Percentiles rank a stretch among this genome's conserved stretches.
Evolutionary conservation across 345 rosid genomes (phyloP).

Genomic region (Gossypium thurberi): DNA sequence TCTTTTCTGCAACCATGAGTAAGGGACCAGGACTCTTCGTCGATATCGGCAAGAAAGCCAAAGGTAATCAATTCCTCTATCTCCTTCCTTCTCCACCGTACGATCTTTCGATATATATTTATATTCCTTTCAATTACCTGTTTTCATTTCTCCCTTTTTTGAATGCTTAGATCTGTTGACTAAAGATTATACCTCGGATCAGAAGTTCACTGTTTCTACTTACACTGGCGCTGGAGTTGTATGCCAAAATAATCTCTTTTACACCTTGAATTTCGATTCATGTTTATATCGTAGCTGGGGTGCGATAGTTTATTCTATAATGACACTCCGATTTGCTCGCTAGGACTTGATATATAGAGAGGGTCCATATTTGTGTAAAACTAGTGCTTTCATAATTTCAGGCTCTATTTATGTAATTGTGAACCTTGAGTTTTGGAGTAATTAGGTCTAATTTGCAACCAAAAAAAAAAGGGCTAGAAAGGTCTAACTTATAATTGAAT

Average conservation of each 20-base stretch:
- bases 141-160: slow-evolving; percentile 10
- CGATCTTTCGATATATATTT: not conserved
- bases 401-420: not conserved
- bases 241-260: slow-evolving; percentile 17
- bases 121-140: not conserved
- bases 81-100: not conserved
- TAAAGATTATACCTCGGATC: slow-evolving; percentile 71
- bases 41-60: slow-evolving; percentile 85
- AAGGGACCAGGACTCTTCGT: slow-evolving; percentile 87
- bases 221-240: slow-evolving; percentile 72
- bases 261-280: not conserved
- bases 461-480: not conserved
- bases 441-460: too few relatives aligned
- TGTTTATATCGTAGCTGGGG: not conserved
- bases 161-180: slow-evolving; percentile 68
- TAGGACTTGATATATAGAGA: not conserved
- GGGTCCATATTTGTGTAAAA: not conserved
- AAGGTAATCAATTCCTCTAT: slow-evolving; percentile 34
- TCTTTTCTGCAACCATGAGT: slow-evolving; percentile 38
- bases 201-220: slow-evolving; percentile 68
- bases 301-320: not conserved
- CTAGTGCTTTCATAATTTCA: not conserved
- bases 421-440: too few relatives aligned
- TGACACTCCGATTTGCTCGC: not conserved
- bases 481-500: not conserved